phyloP scores from a whole-genome alignment of 2,329 filamentous ascomycete genomes.

The Zelopaecilomyces penicillatus region DNA sequence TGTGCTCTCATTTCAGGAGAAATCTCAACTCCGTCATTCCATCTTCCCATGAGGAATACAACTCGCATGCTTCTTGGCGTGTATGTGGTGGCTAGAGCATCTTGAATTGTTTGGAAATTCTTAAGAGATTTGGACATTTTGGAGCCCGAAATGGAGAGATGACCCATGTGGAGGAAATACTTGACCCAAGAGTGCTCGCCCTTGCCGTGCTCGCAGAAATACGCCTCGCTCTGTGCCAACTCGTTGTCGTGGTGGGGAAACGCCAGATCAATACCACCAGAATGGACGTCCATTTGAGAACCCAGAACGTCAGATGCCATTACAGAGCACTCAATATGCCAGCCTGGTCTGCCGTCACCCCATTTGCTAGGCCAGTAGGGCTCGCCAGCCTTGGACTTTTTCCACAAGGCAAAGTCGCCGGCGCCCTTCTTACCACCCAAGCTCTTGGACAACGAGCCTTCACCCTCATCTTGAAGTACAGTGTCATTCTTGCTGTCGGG shows the following conservation, averaged over 20 bases:
- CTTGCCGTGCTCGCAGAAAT: constrained; percentile 50
- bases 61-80: constrained; percentile 74
- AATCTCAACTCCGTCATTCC: constrained; percentile 89
- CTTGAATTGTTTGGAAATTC: constrained; percentile 89
- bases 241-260: constrained; percentile 95
- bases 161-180: constrained; percentile 94
- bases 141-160: constrained; percentile 72
- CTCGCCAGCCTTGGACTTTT: constrained; percentile 84
- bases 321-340: constrained; percentile 95
- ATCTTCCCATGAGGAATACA: constrained; percentile 78
- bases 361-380: constrained; percentile 83
- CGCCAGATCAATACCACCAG: constrained; percentile 80
- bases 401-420: constrained; percentile 90
- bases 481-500: constrained; percentile 82
- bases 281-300: constrained; percentile 82
- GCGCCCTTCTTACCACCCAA: constrained; percentile 60
- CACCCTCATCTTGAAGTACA: constrained; percentile 76
- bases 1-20: constrained; percentile 71
- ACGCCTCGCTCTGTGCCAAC: constrained; percentile 83
- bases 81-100: constrained; percentile 63
- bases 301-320: constrained; percentile 91
- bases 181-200: constrained; percentile 74
- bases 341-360: constrained; percentile 82
- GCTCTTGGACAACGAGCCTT: constrained; percentile 66
- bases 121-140: constrained; percentile 97